These are phyloP conservation scores for Apiotrichum sp. DNA, from an alignment of 1,284 basidiomycete species.

Conservation along the genomic window DNA sequence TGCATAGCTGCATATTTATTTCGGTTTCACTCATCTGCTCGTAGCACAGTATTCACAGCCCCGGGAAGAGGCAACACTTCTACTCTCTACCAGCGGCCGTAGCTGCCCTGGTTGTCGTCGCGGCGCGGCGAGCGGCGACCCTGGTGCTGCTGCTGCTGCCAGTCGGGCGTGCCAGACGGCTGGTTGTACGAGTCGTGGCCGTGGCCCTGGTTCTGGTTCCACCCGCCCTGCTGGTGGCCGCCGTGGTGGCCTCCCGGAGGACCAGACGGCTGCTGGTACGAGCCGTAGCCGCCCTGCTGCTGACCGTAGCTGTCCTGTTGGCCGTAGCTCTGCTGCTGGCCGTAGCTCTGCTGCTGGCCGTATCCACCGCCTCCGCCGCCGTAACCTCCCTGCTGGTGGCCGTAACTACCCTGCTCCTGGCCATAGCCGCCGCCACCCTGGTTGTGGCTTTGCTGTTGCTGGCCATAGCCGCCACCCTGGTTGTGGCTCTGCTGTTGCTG, in stretches of 20 bases:
- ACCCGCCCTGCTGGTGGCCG: background rate
- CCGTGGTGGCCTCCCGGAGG: conserved; percentile 3
- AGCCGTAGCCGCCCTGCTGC: conserved; percentile 3
- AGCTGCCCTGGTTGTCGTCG: conserved; percentile 1
- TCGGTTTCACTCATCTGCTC: no score
- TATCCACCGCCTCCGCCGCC: background rate
- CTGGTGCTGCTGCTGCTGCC: background rate
- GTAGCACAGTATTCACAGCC: no score
- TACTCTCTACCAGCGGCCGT: background rate
- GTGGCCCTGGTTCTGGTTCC: background rate
- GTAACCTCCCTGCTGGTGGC: background rate
- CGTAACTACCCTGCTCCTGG: background rate
- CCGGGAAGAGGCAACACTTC: no score
- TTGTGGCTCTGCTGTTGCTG: background rate
- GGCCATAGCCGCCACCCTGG: background rate
- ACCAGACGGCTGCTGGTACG: background rate
- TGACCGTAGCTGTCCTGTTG: conserved; percentile 1
- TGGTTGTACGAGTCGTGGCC: background rate
- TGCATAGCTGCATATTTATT: no score
- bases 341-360: background rate
- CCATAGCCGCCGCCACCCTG: background rate
- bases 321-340: background rate
- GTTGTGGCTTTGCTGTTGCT: background rate
- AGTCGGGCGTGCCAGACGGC: conserved; percentile 1
- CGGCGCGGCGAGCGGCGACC: background rate